Evolutionary conservation across 1,284 basidiomycete species (phyloP).

Genomic region (Phellinidium pouzarii): DNA sequence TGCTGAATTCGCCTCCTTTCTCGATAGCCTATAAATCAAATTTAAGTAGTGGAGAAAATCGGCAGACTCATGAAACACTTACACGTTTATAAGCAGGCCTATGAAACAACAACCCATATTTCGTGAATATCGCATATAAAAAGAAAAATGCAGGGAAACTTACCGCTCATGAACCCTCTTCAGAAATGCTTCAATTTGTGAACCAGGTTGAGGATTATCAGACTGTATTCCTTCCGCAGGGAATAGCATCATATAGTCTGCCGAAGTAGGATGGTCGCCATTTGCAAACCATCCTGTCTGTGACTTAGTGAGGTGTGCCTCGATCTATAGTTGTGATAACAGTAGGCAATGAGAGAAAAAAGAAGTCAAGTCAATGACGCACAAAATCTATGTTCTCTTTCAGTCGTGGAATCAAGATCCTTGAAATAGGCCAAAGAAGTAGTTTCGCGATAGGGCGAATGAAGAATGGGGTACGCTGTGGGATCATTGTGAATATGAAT

Average conservation of each 20-base stretch:
- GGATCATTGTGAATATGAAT: conserved; percentile 29
- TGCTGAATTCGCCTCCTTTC: conserved; percentile 13
- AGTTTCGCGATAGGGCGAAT: conserved; percentile 30
- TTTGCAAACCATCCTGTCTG: conserved; percentile 33
- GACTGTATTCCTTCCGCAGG: conserved; percentile 27
- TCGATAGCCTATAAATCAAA: conserved; percentile 9
- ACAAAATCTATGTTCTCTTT: conserved; percentile 29
- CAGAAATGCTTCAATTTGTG: conserved; percentile 28
- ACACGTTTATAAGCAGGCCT: conserved; percentile 29
- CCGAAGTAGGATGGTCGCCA: conserved; percentile 31
- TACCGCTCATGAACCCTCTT: conserved; percentile 29
- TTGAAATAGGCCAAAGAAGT: conserved; percentile 28
- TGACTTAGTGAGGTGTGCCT: conserved; percentile 30
- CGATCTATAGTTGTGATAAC: conserved; percentile 26
- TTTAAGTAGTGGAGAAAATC: not conserved
- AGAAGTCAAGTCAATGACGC: conserved; percentile 12
- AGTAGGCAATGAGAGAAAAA: conserved; percentile 11
- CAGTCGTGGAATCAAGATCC: conserved; percentile 28
- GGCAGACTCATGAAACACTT: conserved; percentile 9
- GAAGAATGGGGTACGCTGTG: conserved; percentile 30
- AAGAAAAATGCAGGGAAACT: conserved; percentile 1
- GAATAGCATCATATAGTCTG: conserved; percentile 38
- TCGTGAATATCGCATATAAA: not conserved
- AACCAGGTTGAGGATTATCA: conserved; percentile 20
- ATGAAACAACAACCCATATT: not conserved